Conservation (phyloP, 1,284 basidiomycete species). For the Exobasidium cylindrosporum region DNA sequence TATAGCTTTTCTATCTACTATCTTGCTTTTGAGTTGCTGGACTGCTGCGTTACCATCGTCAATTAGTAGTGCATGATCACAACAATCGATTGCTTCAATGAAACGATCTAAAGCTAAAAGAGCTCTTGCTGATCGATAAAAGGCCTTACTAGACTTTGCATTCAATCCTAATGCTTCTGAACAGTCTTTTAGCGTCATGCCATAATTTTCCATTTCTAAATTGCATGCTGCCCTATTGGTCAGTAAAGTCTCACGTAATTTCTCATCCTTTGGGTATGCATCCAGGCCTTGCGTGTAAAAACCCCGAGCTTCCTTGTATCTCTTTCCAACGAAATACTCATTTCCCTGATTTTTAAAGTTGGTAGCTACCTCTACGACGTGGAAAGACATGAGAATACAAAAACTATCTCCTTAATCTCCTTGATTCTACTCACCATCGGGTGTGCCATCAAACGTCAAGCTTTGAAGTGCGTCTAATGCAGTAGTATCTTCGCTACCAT, state of each 20-base stretch:
- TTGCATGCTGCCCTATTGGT: slow-evolving; percentile 87
- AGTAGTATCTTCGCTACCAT: slow-evolving; percentile 50
- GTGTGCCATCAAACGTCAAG: slow-evolving; percentile 81
- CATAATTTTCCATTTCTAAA: slow-evolving; percentile 84
- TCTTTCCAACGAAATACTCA: slow-evolving; percentile 82
- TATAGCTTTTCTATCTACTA: slow-evolving; percentile 44
- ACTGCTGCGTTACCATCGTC: slow-evolving; percentile 31
- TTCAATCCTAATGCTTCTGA: slow-evolving; percentile 66
- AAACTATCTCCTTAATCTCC: background rate
- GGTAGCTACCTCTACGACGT: slow-evolving; percentile 70
- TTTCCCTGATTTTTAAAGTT: slow-evolving; percentile 96
- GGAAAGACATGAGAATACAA: background rate
- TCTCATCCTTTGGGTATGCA: slow-evolving; percentile 68
- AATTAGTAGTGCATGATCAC: slow-evolving; percentile 26
- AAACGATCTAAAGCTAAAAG: slow-evolving; percentile 34
- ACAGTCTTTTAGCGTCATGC: slow-evolving; percentile 77
- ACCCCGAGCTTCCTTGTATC: slow-evolving; percentile 77
- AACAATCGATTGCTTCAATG: slow-evolving; percentile 39
- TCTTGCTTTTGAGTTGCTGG: slow-evolving; percentile 22
- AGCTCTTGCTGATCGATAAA: slow-evolving; percentile 43
- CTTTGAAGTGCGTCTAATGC: slow-evolving; percentile 78
- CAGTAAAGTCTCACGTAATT: slow-evolving; percentile 63
- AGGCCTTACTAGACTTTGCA: slow-evolving; percentile 40
- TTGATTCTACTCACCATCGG: slow-evolving; percentile 71
- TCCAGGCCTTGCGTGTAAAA: slow-evolving; percentile 90